Base-by-base conservation (phyloP, 2,329 filamentous ascomycete genomes). In the Colletotrichum destructivum region DNA sequence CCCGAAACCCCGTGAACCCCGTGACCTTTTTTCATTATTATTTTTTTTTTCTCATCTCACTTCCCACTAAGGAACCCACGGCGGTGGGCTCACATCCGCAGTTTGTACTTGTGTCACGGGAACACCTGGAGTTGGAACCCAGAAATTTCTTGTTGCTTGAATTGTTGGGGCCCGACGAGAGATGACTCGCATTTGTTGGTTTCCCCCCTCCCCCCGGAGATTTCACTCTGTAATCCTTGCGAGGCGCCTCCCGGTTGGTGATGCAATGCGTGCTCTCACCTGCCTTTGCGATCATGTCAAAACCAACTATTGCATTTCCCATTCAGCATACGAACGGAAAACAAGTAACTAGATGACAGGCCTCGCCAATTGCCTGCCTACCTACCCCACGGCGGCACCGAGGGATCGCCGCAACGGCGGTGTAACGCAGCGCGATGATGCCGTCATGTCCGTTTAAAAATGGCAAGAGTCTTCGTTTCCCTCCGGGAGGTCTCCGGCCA, bases 1-100 rank as follows among this genome's bases (percentile, higher is more conserved):
- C 59, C 69, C 69, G 57, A 64, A 68, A 62, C 38, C 57, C 66
- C 65, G 40, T 67, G 65, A 66, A 40, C 55, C 65, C 66, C 65
- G 31, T 68, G 65, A 66, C 49, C 44, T 35, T 35, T 61, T 46
- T 3, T 35, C 26, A 21, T 21, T 61, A n/a, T 3, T 35, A n/a
- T 35, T n/a, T 2, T 5, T 35, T 35, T n/a, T 12, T 11, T 4
- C 16, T 35, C 9, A 26, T 26, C 26, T 26, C 26, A 26, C 26
- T 26, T 26, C 26, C 18, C 4, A 9, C 13, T 18, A 18, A 21
- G 2, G 18, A 18, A 47, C 35, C 64, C 69, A 62, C 65, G 69
- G 21, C 57, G 46, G 26, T 52, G 46, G 23, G 35, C 42, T 61
- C 38, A 4, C 26, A n/a, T 26, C 26, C 44, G 42, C 46, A 42